A percentile compares a stretch with the other conserved stretches of the same genome.
Evolutionary conservation across 163 green algal genomes (phyloP).

Genomic region (Prototheca cutis): DNA sequence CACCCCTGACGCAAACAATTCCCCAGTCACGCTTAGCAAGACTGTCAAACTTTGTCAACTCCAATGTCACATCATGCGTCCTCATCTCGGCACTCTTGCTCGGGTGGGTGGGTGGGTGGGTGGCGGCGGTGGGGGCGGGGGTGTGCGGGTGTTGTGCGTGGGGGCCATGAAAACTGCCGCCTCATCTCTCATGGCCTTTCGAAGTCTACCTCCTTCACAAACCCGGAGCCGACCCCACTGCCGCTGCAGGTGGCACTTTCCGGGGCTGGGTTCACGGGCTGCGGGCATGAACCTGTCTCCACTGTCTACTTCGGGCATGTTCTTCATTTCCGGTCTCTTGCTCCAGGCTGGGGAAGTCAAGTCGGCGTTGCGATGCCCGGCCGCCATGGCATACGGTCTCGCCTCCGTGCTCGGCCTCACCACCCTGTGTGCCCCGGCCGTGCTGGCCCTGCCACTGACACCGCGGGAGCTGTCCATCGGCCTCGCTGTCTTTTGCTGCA

Average conservation of each 20-base stretch:
- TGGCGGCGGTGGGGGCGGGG: neutral
- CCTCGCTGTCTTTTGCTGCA: slow-evolving; percentile 79
- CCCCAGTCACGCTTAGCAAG: no score
- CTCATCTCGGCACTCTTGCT: slow-evolving; percentile 7
- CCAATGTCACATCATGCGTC: slow-evolving; percentile 11
- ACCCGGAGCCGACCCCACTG: no score
- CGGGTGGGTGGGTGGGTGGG: neutral
- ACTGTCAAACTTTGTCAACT: slow-evolving; percentile 6
- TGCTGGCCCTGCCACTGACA: slow-evolving; percentile 43
- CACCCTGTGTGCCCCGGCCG: slow-evolving; percentile 33
- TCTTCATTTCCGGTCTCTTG: slow-evolving; percentile 34
- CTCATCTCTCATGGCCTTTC: no score
- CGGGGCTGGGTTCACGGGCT: slow-evolving; percentile 17
- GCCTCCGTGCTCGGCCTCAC: slow-evolving; percentile 62
- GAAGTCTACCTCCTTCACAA: no score
- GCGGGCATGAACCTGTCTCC: slow-evolving; percentile 21
- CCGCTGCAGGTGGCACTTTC: slow-evolving; percentile 27
- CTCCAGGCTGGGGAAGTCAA: slow-evolving; percentile 19
- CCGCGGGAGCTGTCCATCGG: slow-evolving; percentile 57
- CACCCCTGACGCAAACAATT: no score
- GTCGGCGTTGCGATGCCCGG: slow-evolving; percentile 21
- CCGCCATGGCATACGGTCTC: slow-evolving; percentile 48
- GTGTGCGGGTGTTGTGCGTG: neutral
- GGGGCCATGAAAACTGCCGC: no score
- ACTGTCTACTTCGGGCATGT: slow-evolving; percentile 35